Percentiles rank a stretch among this genome's conserved stretches.
These are phyloP conservation scores for Crassisporium funariophilum DNA, from an alignment of 768 basidiomycete species.

Conservation along the genomic window DNA sequence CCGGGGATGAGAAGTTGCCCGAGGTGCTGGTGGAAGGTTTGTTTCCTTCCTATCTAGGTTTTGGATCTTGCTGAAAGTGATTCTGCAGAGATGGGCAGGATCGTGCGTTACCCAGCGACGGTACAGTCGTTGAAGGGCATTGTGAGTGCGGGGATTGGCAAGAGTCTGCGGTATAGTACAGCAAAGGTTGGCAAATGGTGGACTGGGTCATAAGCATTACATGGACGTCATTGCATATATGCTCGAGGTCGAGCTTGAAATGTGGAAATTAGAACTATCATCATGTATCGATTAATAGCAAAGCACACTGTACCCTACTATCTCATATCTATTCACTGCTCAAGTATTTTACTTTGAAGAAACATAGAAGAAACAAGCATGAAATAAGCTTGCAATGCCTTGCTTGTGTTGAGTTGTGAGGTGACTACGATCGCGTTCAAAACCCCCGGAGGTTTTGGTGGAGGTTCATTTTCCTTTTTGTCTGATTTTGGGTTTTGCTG, in stretches of 20 bases:
- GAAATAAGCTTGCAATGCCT: too few species aligned
- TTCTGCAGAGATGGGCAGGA: slow-evolving; percentile 65
- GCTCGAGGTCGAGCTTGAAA: not conserved
- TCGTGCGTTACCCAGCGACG: slow-evolving; percentile 83
- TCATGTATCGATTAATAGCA: not conserved
- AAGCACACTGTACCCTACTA: not conserved
- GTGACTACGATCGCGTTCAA: too few species aligned
- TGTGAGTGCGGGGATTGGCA: slow-evolving; percentile 76
- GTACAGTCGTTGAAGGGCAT: slow-evolving; percentile 86
- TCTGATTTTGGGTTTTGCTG: not conserved
- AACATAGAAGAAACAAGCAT: too few species aligned
- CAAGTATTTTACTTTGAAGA: too few species aligned
- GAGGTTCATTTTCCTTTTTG: slow-evolving; percentile 43
- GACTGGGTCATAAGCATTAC: slow-evolving; percentile 36
- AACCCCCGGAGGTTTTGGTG: slow-evolving; percentile 50
- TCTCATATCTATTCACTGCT: too few species aligned
- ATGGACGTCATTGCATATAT: not conserved
- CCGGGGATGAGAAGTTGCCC: slow-evolving; percentile 61
- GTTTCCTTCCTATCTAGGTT: slow-evolving; percentile 17
- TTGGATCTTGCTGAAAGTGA: not conserved
- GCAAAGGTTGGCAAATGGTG: slow-evolving; percentile 91
- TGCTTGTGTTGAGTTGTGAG: too few species aligned
- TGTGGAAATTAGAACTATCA: not conserved
- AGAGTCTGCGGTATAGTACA: slow-evolving; percentile 72
- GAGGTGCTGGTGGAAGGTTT: slow-evolving; percentile 55